Evolutionary conservation across 306 rosid species (phyloP).

Genomic region (Erythrophleum fordii): DNA sequence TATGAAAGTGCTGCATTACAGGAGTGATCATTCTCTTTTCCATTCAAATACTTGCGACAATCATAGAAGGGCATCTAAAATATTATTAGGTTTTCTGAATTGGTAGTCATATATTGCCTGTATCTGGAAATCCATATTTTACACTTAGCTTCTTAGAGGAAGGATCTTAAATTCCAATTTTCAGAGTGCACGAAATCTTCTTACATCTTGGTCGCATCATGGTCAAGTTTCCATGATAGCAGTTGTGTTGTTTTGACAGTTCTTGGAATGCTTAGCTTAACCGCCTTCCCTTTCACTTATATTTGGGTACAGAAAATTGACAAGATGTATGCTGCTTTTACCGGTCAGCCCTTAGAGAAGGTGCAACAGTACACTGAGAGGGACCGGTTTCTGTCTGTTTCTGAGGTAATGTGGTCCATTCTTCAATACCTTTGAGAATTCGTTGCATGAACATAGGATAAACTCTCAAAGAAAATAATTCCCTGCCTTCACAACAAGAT

Average conservation of each 20-base stretch:
- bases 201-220: constrained; percentile 1
- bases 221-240: constrained; percentile 1
- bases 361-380: constrained; percentile 93
- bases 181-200: not conserved
- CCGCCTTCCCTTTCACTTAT: constrained; percentile 30
- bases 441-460: not conserved
- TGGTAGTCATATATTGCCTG: constrained; percentile 9
- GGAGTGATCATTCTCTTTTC: not conserved
- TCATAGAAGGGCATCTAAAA: constrained; percentile 18
- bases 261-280: constrained; percentile 18
- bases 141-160: constrained; percentile 3
- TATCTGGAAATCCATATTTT: constrained; percentile 25
- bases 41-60: constrained; percentile 6
- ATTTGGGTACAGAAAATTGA: constrained; percentile 80
- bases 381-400: constrained; percentile 85
- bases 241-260: constrained; percentile 8
- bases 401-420: constrained; percentile 68
- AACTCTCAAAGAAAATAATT: constrained; percentile 20
- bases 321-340: constrained; percentile 83
- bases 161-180: constrained; percentile 21
- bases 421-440: not conserved
- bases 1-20: not conserved
- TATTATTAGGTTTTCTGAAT: constrained; percentile 12
- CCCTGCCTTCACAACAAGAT: not conserved
- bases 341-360: constrained; percentile 86